Base-by-base conservation (phyloP, 1,284 basidiomycete species). In the Coniferiporia weirii region DNA sequence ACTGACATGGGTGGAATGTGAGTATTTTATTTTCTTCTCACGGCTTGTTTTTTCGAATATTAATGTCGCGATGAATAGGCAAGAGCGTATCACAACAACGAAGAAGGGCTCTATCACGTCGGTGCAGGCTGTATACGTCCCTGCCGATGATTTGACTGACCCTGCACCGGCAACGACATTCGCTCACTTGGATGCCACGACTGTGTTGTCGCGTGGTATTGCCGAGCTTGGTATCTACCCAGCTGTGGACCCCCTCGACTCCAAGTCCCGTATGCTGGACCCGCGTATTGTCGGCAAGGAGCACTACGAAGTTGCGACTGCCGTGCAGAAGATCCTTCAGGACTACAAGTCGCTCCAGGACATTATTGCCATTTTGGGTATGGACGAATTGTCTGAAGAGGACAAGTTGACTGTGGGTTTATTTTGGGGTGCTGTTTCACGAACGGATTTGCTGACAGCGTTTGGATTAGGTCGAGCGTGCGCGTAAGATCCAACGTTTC, bases 61-160 rank as follows among this genome's bases (percentile, higher is more conserved):
- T 71, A 32, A 72, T 49, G 22, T 40, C 6, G 47, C 5, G 27
- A 5, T 61, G 54, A 49, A 57, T 54, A 91, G 88, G 88, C 93
- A 95, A 81, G 95, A 98, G 79, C 92, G 94, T 83, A 97, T 97
- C 72, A 99, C 96, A 73, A 98, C 96, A 71, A 99, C 96, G 75
- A 98, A 98, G 91, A 98, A 99, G 85, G 96, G 96, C 71, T 99
- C 96, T 65, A 98, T 99, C 73, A 99, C 96, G 61, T 99, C 96
- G 50, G 96, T 62, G 35, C 83, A 84, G 74, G 96, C 96, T 71
- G 96, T 99, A 76, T 99, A 99, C 76, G 96, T 99, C 65, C 96
- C 96, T 66, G 96, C 96, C 70, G 96, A 98, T 79, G 96, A 98
- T 83, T 93, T 99, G 92, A 99, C 96, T 71, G 96, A 98, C 82